phyloP scores from a whole-genome alignment of 73 alveolate genomes.

The Paramecium biaurelia region DNA sequence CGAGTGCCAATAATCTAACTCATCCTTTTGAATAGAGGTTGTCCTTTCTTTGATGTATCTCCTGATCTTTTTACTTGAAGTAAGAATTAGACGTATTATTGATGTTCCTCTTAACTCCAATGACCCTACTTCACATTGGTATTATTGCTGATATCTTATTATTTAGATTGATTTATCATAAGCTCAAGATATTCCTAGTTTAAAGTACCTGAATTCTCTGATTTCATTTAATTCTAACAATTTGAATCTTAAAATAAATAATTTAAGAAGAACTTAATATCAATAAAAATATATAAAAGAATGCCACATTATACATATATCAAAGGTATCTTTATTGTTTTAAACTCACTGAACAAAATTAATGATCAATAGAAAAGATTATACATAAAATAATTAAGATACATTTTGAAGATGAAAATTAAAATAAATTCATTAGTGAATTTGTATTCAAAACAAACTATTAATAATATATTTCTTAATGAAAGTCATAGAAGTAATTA shows the following conservation, averaged over 20 bases:
- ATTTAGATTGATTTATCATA: not conserved
- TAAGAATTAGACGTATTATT: not conserved
- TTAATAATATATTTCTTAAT: not conserved
- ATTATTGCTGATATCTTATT: not conserved
- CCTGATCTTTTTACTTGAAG: not conserved
- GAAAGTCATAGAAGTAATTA: too few relatives aligned
- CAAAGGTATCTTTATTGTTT: not conserved
- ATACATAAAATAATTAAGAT: not conserved
- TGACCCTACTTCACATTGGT: not conserved
- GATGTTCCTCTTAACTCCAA: not conserved
- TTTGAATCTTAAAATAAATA: conserved; percentile 21
- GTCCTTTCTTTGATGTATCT: not conserved
- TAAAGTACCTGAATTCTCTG: not conserved
- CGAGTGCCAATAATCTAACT: conserved; percentile 30
- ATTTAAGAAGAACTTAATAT: not conserved
- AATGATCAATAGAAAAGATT: not conserved
- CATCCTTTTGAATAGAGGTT: conserved; percentile 5
- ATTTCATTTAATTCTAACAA: not conserved
- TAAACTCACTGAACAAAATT: not conserved
- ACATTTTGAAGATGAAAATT: not conserved
- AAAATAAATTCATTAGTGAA: not conserved
- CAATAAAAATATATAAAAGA: not conserved
- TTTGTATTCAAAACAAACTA: not conserved
- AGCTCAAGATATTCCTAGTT: not conserved
- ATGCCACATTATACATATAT: not conserved